A percentile compares a stretch with the other conserved stretches of the same genome.
Conservation (phyloP, 2,329 filamentous ascomycete species). For the Dothistroma septosporum region DNA sequence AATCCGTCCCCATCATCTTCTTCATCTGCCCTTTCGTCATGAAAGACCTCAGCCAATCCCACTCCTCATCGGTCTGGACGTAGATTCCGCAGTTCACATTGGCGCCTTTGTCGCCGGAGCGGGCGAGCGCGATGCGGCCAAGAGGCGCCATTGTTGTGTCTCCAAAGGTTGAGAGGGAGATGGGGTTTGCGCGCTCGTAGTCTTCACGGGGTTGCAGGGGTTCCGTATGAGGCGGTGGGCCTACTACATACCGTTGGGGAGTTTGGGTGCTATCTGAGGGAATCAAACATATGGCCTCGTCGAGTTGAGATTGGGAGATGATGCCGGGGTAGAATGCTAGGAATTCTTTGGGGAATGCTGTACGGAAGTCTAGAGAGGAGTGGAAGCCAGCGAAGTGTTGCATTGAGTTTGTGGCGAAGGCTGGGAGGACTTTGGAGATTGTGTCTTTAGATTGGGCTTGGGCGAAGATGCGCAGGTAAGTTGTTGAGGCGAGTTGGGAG, state of each 20-base stretch:
- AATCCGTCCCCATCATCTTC: conserved; percentile 30
- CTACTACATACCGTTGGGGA: conserved; percentile 21
- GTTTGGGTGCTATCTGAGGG: conserved; percentile 5
- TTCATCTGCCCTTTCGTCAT: conserved; percentile 26
- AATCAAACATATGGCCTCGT: conserved; percentile 26
- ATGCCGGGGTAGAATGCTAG: conserved; percentile 27
- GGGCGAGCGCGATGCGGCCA: conserved; percentile 32
- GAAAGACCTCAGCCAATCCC: conserved; percentile 30
- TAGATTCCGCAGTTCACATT: conserved; percentile 38
- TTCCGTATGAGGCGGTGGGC: conserved; percentile 23
- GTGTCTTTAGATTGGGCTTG: conserved; percentile 26
- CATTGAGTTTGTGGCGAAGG: conserved; percentile 24
- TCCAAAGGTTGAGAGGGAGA: conserved; percentile 34
- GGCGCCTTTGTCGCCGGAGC: conserved; percentile 33
- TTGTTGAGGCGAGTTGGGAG: conserved; percentile 42
- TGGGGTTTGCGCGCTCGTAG: conserved; percentile 33
- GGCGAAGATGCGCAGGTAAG: conserved; percentile 39
- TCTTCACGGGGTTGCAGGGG: conserved; percentile 19
- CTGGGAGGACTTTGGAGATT: conserved; percentile 21
- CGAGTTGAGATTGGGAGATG: conserved; percentile 21
- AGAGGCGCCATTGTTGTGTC: conserved; percentile 35
- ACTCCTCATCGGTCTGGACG: conserved; percentile 33
- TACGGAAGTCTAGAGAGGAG: conserved; percentile 25
- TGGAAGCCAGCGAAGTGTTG: conserved; percentile 30
- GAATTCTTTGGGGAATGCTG: conserved; percentile 24